Evolutionary conservation across 1,284 basidiomycete genomes (phyloP), one percentile per base, ranked within the genome.

Genomic region (Phaffia rhodozyma): DNA sequence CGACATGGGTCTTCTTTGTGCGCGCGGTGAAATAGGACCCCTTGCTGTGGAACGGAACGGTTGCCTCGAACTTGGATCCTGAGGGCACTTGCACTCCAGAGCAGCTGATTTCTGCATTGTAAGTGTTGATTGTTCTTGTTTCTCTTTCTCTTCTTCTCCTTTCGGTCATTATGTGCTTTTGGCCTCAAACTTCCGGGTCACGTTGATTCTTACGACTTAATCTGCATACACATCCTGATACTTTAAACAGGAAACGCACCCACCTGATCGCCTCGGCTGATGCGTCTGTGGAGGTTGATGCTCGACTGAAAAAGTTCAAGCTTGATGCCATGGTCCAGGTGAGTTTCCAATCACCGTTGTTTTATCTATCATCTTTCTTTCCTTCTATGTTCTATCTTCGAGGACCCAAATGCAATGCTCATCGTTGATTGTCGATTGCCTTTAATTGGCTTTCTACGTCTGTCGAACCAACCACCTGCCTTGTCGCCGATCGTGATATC

Each of bases 11-110:
- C 9, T 34, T 7, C 2, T 43, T 16, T 43, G 13, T 43, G 38
- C 13, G 13, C 38, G 38, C 5, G 2, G 2, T 43, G 5, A 7
- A 11, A 20, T 91, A 96, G 74, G 92, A 96, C 68, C 83, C 82
- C 1, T 70, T 80, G 4, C 70, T 85, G 58, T 87, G 89, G 73
- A 77, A 81, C 73, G 79, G 79, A 9, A 79, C 75, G 0, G 67
- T 76, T 5, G 78, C 85, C 23, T 81, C 81, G n/a, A 86, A 48
- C 76, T 88, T 9, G 79, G 86, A 18, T 75, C 77, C 30, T 76
- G 80, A 2, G 72, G 88, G 2, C 83, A 83, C 1, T 77, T 87
- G 38, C 85, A 89, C 47, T 70, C 71, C 11, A 71, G 74, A 65
- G 3, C 34, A 34, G 20, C 32, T 27, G 2, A 6, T 34, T 65